Percentiles rank a stretch among this genome's conserved stretches.
phyloP scores from a whole-genome alignment of 139 green algal species.

The Mesotaenium endlicherianum region DNA sequence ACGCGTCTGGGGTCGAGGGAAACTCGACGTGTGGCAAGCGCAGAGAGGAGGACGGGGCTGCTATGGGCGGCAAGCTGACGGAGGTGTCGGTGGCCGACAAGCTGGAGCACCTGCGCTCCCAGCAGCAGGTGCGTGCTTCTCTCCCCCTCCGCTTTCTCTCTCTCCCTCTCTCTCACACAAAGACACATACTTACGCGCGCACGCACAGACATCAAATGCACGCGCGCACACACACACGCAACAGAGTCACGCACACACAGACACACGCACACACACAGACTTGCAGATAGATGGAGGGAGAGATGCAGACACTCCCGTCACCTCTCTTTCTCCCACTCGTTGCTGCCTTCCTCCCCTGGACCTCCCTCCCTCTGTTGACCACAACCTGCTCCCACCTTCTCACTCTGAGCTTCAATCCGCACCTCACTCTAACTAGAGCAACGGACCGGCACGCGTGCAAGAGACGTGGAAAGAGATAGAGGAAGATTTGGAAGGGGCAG shows the following conservation, averaged over 20 bases:
- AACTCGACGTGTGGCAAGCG: not conserved
- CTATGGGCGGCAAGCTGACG: slow-evolving; percentile 23
- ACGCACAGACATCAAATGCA: too few relatives aligned
- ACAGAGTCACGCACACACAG: not conserved
- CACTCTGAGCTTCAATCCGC: too few relatives aligned
- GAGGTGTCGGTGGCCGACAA: slow-evolving; percentile 50
- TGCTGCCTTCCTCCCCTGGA: not conserved
- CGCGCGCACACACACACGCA: not conserved
- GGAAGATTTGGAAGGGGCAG: too few relatives aligned
- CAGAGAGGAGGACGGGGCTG: not conserved
- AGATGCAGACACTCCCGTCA: not conserved
- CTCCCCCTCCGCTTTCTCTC: not conserved
- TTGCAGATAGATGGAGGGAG: not conserved
- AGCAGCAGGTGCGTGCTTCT: slow-evolving; percentile 41
- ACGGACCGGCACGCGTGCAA: too few relatives aligned
- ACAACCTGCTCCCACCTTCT: too few relatives aligned
- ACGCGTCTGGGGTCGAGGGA: not conserved
- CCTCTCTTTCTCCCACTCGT: not conserved
- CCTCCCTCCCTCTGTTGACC: not conserved
- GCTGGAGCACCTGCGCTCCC: slow-evolving; percentile 43
- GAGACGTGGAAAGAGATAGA: too few relatives aligned
- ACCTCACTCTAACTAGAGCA: too few relatives aligned
- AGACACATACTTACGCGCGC: not conserved
- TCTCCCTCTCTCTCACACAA: not conserved
- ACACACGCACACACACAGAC: slow-evolving; percentile 3